phyloP scores from a whole-genome alignment of 2,329 filamentous ascomycete species.

The Aspergillus nomiae region DNA sequence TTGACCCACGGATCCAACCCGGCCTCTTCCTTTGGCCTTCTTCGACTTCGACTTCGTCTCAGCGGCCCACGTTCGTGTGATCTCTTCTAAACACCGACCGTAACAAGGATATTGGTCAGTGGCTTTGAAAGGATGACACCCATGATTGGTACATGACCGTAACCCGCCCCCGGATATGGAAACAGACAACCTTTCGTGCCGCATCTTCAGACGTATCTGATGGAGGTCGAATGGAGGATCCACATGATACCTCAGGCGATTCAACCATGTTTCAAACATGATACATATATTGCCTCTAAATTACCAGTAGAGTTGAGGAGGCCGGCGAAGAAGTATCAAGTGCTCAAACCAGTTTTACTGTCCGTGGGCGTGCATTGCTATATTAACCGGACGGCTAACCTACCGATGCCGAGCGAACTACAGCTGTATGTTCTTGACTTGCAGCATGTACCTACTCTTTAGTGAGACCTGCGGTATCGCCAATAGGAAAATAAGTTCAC shows the following conservation, averaged over 20 bases:
- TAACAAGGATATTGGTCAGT: constrained; percentile 7
- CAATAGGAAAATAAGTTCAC: neutral
- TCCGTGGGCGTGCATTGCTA: neutral
- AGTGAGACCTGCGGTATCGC: neutral
- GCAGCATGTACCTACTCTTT: neutral
- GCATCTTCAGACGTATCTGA: neutral
- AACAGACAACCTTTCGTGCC: neutral
- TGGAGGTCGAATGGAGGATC: neutral
- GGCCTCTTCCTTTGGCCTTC: neutral
- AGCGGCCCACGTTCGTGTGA: constrained; percentile 17
- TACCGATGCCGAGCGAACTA: constrained; percentile 1
- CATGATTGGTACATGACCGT: constrained; percentile 4
- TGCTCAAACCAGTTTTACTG: neutral
- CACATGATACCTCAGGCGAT: constrained; percentile 3
- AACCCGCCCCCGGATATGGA: neutral
- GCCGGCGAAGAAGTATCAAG: neutral
- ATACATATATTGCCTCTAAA: constrained; percentile 1
- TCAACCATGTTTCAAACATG: constrained; percentile 5
- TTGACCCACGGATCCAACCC: constrained; percentile 13
- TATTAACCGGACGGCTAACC: neutral
- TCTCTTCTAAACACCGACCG: constrained; percentile 11
- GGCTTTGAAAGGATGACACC: constrained; percentile 10
- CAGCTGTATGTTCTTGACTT: constrained; percentile 1
- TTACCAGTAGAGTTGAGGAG: neutral
- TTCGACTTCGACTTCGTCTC: constrained; percentile 9